phyloP scores from a whole-genome alignment of 1,284 basidiomycete species.

The Pseudozyma pruni region DNA sequence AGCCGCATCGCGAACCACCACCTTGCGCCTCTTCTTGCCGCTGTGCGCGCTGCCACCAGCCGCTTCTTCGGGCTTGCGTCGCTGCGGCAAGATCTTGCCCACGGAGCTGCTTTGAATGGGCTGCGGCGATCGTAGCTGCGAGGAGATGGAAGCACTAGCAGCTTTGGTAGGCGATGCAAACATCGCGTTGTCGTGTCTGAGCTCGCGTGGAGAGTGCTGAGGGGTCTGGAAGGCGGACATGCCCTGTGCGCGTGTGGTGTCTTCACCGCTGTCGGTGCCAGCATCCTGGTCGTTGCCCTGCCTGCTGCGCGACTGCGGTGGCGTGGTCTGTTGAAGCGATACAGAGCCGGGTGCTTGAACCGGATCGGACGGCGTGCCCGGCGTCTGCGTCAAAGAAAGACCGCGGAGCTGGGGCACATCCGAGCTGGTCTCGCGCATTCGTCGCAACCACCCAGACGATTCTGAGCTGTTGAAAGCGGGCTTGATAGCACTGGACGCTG shows the following conservation, averaged over 20 bases:
- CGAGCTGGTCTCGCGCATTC: conserved; percentile 31
- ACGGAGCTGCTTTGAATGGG: neutral
- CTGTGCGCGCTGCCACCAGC: conserved; percentile 1
- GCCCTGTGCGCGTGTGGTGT: conserved; percentile 17
- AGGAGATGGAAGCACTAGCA: neutral
- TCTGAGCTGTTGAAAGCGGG: conserved; percentile 3
- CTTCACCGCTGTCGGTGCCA: conserved; percentile 37
- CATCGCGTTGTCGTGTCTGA: conserved; percentile 2
- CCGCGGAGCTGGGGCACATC: conserved; percentile 16
- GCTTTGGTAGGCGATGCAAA: conserved; percentile 8
- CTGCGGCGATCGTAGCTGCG: conserved; percentile 5
- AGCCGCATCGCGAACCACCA: conserved; percentile 78
- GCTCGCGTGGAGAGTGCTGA: conserved; percentile 33
- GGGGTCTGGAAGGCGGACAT: conserved; percentile 48
- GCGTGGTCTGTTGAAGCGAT: conserved; percentile 27
- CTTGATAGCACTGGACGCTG: neutral
- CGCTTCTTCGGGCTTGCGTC: conserved; percentile 15
- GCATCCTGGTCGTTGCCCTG: conserved; percentile 39
- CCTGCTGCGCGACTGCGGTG: conserved; percentile 28
- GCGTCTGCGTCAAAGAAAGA: neutral
- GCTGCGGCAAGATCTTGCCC: conserved; percentile 7
- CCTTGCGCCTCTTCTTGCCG: conserved; percentile 42
- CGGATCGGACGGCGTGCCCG: neutral
- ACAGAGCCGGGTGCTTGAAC: conserved; percentile 1
- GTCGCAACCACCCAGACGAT: conserved; percentile 8